Conservation (phyloP, 2,329 filamentous ascomycete species). For the Aspergillus glaucus region DNA sequence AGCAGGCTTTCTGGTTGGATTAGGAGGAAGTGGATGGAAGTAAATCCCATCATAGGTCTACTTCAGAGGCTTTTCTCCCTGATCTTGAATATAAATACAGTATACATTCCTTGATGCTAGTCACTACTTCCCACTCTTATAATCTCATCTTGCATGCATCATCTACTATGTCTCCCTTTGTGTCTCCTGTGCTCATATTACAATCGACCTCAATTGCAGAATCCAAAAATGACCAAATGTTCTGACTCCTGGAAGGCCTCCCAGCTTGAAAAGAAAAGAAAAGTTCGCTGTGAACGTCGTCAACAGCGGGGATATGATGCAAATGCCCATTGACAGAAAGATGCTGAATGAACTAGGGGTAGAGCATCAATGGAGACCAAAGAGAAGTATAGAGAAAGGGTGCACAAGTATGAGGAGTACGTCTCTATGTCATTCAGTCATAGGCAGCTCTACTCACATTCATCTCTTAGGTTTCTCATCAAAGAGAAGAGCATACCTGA, state of each 20-base stretch:
- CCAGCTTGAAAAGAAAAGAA: background rate
- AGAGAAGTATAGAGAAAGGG: background rate
- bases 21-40: no score
- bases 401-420: background rate
- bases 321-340: background rate
- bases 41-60: no score
- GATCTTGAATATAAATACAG: no score
- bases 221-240: background rate
- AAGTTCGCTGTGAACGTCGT: background rate
- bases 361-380: background rate
- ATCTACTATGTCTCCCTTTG: background rate
- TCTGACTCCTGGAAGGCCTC: background rate
- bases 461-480: background rate
- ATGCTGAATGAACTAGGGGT: background rate
- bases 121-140: background rate
- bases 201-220: background rate
- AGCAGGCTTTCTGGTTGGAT: no score
- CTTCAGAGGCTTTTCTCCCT: no score
- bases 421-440: background rate
- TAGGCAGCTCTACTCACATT: background rate
- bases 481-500: background rate
- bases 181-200: background rate
- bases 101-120: no score
- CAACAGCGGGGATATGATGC: background rate
- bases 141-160: background rate